phyloP scores from a whole-genome alignment of 2,329 filamentous ascomycete species.

The Botrytis hyacinthi region DNA sequence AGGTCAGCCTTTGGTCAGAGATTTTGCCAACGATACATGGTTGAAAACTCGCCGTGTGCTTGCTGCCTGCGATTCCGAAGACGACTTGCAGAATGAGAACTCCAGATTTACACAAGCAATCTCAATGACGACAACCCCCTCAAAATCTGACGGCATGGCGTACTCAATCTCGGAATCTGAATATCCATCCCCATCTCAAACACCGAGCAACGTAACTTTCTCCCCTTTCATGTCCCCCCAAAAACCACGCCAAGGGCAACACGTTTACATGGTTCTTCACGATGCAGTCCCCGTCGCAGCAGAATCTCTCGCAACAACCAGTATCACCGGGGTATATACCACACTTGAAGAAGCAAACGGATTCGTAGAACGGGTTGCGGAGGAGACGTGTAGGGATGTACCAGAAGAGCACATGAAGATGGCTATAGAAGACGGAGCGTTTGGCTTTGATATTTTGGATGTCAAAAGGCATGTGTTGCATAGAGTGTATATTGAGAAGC shows the following conservation, averaged over 20 bases:
- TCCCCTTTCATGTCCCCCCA: not conserved
- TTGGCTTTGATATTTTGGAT: constrained; percentile 8
- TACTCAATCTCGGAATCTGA: not conserved
- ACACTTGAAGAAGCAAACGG: constrained; percentile 7
- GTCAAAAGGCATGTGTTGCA: constrained; percentile 1
- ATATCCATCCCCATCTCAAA: not conserved
- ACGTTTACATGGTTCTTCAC: not conserved
- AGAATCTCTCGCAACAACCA: not conserved
- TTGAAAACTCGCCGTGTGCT: not conserved
- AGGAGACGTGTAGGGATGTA: constrained; percentile 2
- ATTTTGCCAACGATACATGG: not conserved
- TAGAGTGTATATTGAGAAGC: not conserved
- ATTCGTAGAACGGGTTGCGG: not conserved
- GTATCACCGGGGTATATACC: not conserved
- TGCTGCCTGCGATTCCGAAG: not conserved
- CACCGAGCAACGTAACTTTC: not conserved
- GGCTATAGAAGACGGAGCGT: not conserved
- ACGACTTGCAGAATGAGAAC: not conserved
- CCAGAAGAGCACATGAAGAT: not conserved
- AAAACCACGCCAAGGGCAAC: not conserved
- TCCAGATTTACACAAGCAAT: not conserved
- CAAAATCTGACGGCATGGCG: not conserved
- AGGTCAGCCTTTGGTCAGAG: not conserved
- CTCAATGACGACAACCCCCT: not conserved
- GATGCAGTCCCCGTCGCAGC: not conserved